These are phyloP conservation scores for Leccinum uliginosum DNA, from an alignment of 768 basidiomycete species.

Conservation along the genomic window DNA sequence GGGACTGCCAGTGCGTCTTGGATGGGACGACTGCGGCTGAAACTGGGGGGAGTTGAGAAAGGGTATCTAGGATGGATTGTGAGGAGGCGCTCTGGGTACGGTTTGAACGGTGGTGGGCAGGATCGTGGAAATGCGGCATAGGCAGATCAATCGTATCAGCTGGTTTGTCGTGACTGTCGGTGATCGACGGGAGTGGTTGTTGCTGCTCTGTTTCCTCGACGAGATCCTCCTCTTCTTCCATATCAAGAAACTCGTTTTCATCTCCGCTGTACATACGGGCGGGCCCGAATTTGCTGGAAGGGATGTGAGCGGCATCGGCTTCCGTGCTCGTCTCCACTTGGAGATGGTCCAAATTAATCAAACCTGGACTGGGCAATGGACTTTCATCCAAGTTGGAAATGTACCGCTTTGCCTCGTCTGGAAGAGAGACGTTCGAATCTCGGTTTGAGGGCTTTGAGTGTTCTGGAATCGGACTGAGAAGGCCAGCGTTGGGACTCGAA, in stretches of 20 bases:
- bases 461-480: slow-evolving; percentile 27
- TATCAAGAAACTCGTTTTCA: slow-evolving; percentile 60
- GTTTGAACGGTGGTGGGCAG: slow-evolving; percentile 5
- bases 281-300: slow-evolving; percentile 12
- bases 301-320: neutral
- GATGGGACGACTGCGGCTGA: slow-evolving; percentile 17
- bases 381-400: slow-evolving; percentile 66
- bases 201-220: slow-evolving; percentile 14
- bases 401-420: slow-evolving; percentile 74
- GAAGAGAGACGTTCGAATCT: slow-evolving; percentile 65
- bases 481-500: slow-evolving; percentile 13
- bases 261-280: slow-evolving; percentile 21
- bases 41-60: slow-evolving; percentile 15
- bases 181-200: slow-evolving; percentile 4
- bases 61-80: slow-evolving; percentile 9
- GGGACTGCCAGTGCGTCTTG: slow-evolving; percentile 22
- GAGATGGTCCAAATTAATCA: neutral
- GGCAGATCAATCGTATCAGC: slow-evolving; percentile 50
- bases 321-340: neutral
- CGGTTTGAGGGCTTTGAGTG: slow-evolving; percentile 42
- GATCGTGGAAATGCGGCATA: slow-evolving; percentile 37
- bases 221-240: slow-evolving; percentile 38
- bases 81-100: slow-evolving; percentile 9
- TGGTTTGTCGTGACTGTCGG: slow-evolving; percentile 27
- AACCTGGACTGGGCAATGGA: slow-evolving; percentile 49